These are phyloP conservation scores for Pichia sp. DNA, from an alignment of 1,139 yeast genomes.

Conservation along the genomic window DNA sequence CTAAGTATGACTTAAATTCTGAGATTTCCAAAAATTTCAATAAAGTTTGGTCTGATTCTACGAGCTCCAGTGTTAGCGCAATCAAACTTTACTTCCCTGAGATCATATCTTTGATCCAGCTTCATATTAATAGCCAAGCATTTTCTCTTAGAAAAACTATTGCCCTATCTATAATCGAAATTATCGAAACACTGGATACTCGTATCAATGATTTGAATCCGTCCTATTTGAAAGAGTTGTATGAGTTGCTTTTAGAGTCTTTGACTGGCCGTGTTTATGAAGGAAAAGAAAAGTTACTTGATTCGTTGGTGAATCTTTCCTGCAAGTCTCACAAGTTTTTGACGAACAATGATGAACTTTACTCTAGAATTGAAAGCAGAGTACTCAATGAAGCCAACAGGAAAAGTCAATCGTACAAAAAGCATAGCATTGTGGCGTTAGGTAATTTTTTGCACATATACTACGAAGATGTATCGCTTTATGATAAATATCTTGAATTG, in stretches of 20 bases:
- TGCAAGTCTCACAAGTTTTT: conserved; percentile 39
- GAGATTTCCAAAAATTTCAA: conserved; percentile 49
- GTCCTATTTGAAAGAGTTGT: conserved; percentile 35
- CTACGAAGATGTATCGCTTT: conserved; percentile 37
- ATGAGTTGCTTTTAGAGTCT: conserved; percentile 56
- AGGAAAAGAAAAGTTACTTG: conserved; percentile 75
- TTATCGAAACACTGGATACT: conserved; percentile 41
- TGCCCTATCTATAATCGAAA: conserved; percentile 64
- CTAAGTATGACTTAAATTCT: conserved; percentile 59
- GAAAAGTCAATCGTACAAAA: conserved; percentile 62
- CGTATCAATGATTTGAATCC: conserved; percentile 33
- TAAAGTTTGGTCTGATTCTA: conserved; percentile 74
- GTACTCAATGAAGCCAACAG: conserved; percentile 62
- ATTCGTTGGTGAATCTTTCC: conserved; percentile 61
- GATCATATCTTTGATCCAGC: conserved; percentile 50
- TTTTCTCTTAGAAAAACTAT: conserved; percentile 67
- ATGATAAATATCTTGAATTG: conserved; percentile 38
- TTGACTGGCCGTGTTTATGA: conserved; percentile 80
- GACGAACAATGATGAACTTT: conserved; percentile 31
- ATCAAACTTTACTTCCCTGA: conserved; percentile 70
- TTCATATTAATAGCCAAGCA: conserved; percentile 51
- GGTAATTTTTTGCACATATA: conserved; percentile 46
- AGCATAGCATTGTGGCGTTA: conserved; percentile 44
- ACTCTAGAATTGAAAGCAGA: conserved; percentile 38
- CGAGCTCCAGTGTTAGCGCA: conserved; percentile 69